Evolutionary conservation across 2,329 filamentous ascomycete genomes (phyloP).

Genomic region (Pseudopithomyces chartarum): DNA sequence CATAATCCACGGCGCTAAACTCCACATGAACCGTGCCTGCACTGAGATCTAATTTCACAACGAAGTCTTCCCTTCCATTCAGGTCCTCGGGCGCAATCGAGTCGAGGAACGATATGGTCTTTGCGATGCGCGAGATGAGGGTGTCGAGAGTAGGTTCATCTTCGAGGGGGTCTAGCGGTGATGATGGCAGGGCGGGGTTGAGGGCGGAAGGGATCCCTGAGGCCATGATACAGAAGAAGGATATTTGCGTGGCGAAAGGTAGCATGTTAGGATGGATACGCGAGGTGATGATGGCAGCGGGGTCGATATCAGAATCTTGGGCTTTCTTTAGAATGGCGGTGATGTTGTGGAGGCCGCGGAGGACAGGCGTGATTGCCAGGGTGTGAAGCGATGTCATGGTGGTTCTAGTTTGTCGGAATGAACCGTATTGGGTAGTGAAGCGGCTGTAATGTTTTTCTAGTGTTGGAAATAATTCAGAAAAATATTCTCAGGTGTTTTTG

Average conservation of each 20-base stretch:
- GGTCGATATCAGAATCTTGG: slow-evolving; percentile 43
- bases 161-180: slow-evolving; percentile 40
- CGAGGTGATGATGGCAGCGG: slow-evolving; percentile 46
- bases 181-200: slow-evolving; percentile 37
- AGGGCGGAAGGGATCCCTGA: slow-evolving; percentile 49
- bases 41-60: slow-evolving; percentile 40
- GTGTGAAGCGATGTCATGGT: slow-evolving; percentile 38
- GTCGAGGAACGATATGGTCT: slow-evolving; percentile 55
- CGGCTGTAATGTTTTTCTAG: no score
- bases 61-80: slow-evolving; percentile 48
- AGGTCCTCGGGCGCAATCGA: slow-evolving; percentile 49
- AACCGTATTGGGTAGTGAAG: not conserved
- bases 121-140: slow-evolving; percentile 54
- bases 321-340: slow-evolving; percentile 49
- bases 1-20: slow-evolving; percentile 54
- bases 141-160: slow-evolving; percentile 57
- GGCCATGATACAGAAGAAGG: slow-evolving; percentile 49
- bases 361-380: slow-evolving; percentile 49
- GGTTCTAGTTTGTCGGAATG: not conserved
- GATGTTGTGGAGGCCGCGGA: slow-evolving; percentile 51
- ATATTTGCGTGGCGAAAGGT: slow-evolving; percentile 56
- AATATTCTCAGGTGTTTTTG: no score
- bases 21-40: slow-evolving; percentile 38
- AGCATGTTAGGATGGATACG: slow-evolving; percentile 57
- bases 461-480: no score